phyloP scores from a whole-genome alignment of 1,284 basidiomycete genomes.

The Inonotus hispidus region DNA sequence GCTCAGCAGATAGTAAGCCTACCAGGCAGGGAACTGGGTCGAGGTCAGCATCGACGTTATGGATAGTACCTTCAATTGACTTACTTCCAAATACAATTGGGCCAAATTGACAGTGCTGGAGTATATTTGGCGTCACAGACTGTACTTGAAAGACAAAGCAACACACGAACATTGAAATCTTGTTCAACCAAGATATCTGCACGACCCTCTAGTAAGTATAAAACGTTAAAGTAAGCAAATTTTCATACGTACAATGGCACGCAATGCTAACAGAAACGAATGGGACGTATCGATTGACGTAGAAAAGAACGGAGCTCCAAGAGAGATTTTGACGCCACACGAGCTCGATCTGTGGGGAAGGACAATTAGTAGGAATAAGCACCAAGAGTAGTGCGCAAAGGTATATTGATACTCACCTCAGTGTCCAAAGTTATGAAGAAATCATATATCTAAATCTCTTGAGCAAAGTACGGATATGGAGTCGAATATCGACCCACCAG shows the following conservation, averaged over 20 bases:
- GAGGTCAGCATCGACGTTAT: neutral
- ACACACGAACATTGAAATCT: neutral
- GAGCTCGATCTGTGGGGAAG: slow-evolving; percentile 53
- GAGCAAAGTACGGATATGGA: neutral
- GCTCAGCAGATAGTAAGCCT: neutral
- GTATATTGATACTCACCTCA: neutral
- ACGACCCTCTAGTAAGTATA: neutral
- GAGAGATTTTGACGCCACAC: slow-evolving; percentile 36
- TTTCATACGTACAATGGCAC: neutral
- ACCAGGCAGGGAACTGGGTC: neutral
- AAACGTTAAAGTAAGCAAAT: neutral
- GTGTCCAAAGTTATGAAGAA: neutral
- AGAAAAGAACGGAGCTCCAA: slow-evolving; percentile 6
- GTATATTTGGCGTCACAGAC: no score
- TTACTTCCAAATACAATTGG: neutral
- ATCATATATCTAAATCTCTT: slow-evolving; percentile 23
- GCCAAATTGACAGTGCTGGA: neutral
- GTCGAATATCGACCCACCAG: slow-evolving; percentile 41
- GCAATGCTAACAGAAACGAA: neutral
- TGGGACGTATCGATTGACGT: neutral
- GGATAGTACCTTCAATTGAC: neutral
- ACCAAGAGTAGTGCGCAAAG: neutral
- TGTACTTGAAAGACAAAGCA: neutral
- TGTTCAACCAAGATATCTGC: neutral
- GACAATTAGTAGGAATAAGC: slow-evolving; percentile 20